These are phyloP conservation scores for Kurtzmaniella quercitrusa DNA, from an alignment of 1,139 yeast genomes.

Conservation along the genomic window DNA sequence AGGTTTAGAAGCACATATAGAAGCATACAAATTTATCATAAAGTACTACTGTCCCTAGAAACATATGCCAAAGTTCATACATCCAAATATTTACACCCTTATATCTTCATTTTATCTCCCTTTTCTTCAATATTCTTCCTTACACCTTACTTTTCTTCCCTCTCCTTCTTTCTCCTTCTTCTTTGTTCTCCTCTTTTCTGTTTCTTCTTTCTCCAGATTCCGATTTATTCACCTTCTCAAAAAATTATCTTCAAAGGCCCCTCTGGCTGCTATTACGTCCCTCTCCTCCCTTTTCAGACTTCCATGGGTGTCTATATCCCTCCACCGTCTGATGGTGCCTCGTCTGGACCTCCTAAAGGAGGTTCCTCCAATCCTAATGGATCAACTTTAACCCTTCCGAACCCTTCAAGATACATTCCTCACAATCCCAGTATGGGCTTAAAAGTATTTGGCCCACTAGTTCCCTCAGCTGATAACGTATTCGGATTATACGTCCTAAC, in stretches of 20 bases:
- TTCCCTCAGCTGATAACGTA: conserved; percentile 58
- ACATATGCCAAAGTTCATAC: too few relatives aligned
- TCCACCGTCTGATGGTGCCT: conserved; percentile 18
- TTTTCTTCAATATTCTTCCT: neutral
- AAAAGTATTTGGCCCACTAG: conserved; percentile 57
- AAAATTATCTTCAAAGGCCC: neutral
- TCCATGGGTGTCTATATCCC: conserved; percentile 32
- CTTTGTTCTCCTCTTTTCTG: too few relatives aligned
- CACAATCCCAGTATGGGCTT: conserved; percentile 54
- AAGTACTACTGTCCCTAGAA: too few relatives aligned
- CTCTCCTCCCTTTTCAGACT: conserved; percentile 2
- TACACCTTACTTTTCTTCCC: neutral
- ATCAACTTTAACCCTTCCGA: conserved; percentile 17
- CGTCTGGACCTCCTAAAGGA: neutral
- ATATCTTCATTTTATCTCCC: too few relatives aligned
- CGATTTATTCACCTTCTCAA: neutral
- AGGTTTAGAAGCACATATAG: too few relatives aligned
- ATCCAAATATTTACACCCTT: too few relatives aligned
- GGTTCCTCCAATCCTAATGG: conserved; percentile 2
- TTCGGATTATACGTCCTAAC: conserved; percentile 46
- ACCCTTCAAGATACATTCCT: conserved; percentile 23
- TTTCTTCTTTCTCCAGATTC: neutral
- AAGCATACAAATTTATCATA: too few relatives aligned
- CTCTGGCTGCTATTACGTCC: neutral
- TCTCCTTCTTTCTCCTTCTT: neutral